Percentiles rank a stretch among this genome's conserved stretches.
Evolutionary conservation across 192 early-diverging fungal genomes (phyloP).

Genomic region (Mortierella antarctica): DNA sequence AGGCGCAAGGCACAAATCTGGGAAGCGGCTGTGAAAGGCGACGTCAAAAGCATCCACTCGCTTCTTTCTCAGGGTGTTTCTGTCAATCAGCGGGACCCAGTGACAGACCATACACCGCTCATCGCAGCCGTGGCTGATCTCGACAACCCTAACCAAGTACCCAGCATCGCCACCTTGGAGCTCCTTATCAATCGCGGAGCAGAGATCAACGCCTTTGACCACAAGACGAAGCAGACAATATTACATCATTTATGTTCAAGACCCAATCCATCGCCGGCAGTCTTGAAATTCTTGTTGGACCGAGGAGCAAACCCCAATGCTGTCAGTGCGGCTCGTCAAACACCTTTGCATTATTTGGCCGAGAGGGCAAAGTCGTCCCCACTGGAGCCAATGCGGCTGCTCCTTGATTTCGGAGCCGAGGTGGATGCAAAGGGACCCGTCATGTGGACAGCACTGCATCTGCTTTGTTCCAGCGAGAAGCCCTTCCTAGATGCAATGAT

Average conservation of each 20-base stretch:
- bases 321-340: constrained; percentile 40
- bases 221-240: constrained; percentile 47
- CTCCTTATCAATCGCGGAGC: constrained; percentile 48
- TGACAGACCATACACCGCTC: constrained; percentile 41
- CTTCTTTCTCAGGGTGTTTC: constrained; percentile 41
- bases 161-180: constrained; percentile 33
- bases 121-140: constrained; percentile 43
- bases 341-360: constrained; percentile 43
- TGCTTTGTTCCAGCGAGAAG: constrained; percentile 39
- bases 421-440: constrained; percentile 50
- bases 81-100: constrained; percentile 46
- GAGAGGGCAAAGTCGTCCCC: constrained; percentile 43
- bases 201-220: constrained; percentile 51
- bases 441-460: constrained; percentile 51
- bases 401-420: constrained; percentile 45
- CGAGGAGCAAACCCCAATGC: constrained; percentile 51
- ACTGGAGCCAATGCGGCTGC: constrained; percentile 41
- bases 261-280: constrained; percentile 43
- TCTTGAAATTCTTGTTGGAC: constrained; percentile 44
- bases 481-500: constrained; percentile 49
- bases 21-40: constrained; percentile 47
- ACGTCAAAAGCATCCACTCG: constrained; percentile 34
- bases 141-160: constrained; percentile 36
- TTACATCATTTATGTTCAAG: constrained; percentile 43
- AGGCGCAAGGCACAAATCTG: constrained; percentile 45